Evolutionary conservation across 805 yeast species (phyloP).

Genomic region (Wickerhamiella siamensis): DNA sequence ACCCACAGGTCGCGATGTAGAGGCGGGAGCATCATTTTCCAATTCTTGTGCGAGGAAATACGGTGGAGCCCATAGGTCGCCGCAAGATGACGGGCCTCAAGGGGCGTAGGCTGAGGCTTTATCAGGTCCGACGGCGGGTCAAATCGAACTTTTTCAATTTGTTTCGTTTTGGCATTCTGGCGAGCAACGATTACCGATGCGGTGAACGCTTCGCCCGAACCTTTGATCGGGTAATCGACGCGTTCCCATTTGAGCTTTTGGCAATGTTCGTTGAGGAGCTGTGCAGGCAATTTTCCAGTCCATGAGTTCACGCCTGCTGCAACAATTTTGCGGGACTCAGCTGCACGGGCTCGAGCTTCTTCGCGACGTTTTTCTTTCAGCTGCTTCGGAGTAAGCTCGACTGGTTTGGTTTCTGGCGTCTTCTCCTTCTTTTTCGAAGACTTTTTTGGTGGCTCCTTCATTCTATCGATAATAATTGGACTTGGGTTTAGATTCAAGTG

Average conservation of each 20-base stretch:
- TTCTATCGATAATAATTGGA: too few relatives aligned
- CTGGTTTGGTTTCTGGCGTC: conserved; percentile 7
- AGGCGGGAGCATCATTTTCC: conserved; percentile 77
- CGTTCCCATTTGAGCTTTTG: conserved; percentile 84
- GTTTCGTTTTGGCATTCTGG: conserved; percentile 72
- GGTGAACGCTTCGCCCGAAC: conserved; percentile 36
- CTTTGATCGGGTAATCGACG: conserved; percentile 53
- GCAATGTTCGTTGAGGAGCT: conserved; percentile 71
- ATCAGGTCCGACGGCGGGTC: conserved; percentile 37
- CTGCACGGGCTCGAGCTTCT: conserved; percentile 25
- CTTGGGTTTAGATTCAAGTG: too few relatives aligned
- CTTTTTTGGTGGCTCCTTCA: conserved; percentile 16
- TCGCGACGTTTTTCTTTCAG: conserved; percentile 21
- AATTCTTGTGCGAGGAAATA: conserved; percentile 62
- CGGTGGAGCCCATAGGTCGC: conserved; percentile 81
- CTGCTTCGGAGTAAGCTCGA: conserved; percentile 21
- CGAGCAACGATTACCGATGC: conserved; percentile 53
- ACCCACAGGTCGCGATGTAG: conserved; percentile 71
- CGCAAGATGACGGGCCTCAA: conserved; percentile 80
- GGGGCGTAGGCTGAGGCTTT: conserved; percentile 59
- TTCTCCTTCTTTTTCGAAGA: conserved; percentile 11
- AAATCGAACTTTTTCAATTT: conserved; percentile 42
- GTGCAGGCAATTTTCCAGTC: conserved; percentile 91
- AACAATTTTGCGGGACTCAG: conserved; percentile 29
- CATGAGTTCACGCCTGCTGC: conserved; percentile 56